These are phyloP conservation scores for Coemansia sp. DNA, from an alignment of 192 early-diverging fungal species.

Conservation along the genomic window DNA sequence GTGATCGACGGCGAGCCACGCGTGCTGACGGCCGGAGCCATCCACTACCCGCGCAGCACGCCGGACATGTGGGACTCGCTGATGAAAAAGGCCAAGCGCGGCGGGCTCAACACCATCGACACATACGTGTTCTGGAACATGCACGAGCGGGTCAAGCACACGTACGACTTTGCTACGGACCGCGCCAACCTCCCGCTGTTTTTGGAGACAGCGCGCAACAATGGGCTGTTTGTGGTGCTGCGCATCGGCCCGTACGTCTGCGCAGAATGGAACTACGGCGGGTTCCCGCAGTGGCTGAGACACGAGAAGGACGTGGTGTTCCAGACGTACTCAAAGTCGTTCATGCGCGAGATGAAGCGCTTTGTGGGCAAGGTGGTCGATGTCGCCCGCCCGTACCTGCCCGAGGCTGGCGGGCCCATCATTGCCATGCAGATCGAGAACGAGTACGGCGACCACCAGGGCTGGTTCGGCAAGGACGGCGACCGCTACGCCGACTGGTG, in stretches of 20 bases:
- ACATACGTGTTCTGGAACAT: slow-evolving; percentile 73
- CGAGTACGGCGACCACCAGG: slow-evolving; percentile 57
- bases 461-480: slow-evolving; percentile 37
- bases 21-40: slow-evolving; percentile 53
- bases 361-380: slow-evolving; percentile 55
- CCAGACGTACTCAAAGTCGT: slow-evolving; percentile 56
- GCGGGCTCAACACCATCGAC: slow-evolving; percentile 64
- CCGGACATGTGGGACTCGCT: slow-evolving; percentile 61
- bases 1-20: slow-evolving; percentile 41
- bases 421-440: slow-evolving; percentile 69
- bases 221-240: slow-evolving; percentile 60
- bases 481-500: slow-evolving; percentile 45
- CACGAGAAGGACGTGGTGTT: slow-evolving; percentile 55
- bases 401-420: slow-evolving; percentile 62
- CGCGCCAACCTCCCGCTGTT: slow-evolving; percentile 60
- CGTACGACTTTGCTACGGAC: slow-evolving; percentile 61
- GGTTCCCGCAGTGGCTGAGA: slow-evolving; percentile 63
- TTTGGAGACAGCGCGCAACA: slow-evolving; percentile 44
- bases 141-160: slow-evolving; percentile 58
- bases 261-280: slow-evolving; percentile 65
- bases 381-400: slow-evolving; percentile 42
- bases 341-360: slow-evolving; percentile 46
- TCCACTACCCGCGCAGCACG: slow-evolving; percentile 65
- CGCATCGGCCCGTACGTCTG: slow-evolving; percentile 66
- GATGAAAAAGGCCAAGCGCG: slow-evolving; percentile 54